Evolutionary conservation across 2,329 filamentous ascomycete genomes (phyloP), one percentile per base, ranked within the genome.

Genomic region (Aspergillus sp.): DNA sequence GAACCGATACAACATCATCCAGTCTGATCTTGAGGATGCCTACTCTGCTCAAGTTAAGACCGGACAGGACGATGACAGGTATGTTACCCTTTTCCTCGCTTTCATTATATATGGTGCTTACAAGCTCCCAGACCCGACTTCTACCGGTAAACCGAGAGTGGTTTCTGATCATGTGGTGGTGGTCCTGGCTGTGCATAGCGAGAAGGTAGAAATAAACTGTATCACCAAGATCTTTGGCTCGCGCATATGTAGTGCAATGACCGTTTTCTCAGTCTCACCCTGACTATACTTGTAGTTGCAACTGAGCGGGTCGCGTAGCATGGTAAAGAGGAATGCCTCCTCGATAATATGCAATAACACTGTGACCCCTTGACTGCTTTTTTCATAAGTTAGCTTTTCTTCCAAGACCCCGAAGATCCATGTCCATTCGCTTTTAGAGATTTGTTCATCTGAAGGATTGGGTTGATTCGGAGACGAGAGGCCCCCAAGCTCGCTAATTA

Each of bases 1-100:
- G 87, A 98, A 99, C 79, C 84, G 95, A 70, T 99, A 99, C 80
- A 98, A 99, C 78, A 99, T 99, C 75, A 98, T 99, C 70, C 95
- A 99, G 81, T 87, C 85, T 62, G 95, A 99, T 78, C 81, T 99
- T 63, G 95, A 99, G 77, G 95, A 98, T 76, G 95, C 95, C 45
- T 99, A 99, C 77, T 93, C 92, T 40, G 91, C 88, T 78, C 95
- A 99, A 76, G 95, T 99, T 71, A 98, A 98, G 87, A 91, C 85
- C 39, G 84, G 85, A 49, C 82, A 85, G 61, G 87, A 90, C 75
- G 84, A 84, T 48, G 84, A 87, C 72, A 84, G 87, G 76, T 80
- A 75, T 68, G 76, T 56, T 41, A 21, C 39, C 7, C 35, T 48
- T 37, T 39, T 5, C 39, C 51, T 45, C 27, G 46, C 54, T 35